phyloP scores from a whole-genome alignment of 306 rosid genomes.

The Medicago arabica region DNA sequence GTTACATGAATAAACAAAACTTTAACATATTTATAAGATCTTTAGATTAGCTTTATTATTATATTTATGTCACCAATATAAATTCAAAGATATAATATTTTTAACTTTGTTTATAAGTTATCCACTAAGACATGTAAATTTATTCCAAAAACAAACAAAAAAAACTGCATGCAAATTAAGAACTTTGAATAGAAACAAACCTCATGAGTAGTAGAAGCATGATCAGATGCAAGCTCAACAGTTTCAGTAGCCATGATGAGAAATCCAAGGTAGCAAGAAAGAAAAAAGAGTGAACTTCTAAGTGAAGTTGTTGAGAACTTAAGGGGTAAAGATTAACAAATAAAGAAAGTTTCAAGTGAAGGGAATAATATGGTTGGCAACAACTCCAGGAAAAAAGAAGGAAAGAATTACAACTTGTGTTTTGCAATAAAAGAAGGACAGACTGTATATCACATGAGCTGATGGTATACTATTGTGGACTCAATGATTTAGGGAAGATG shows the following conservation, averaged over 20 bases:
- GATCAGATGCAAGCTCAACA: constrained; percentile 45
- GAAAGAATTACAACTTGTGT: constrained; percentile 37
- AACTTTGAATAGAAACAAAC: constrained; percentile 44
- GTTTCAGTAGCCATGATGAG: constrained; percentile 59
- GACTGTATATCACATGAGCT: constrained; percentile 70
- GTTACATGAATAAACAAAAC: constrained; percentile 5
- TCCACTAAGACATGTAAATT: constrained; percentile 29
- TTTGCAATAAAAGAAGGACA: constrained; percentile 44
- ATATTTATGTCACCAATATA: background rate
- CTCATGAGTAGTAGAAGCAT: constrained; percentile 54
- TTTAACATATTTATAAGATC: background rate
- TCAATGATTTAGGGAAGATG: constrained; percentile 65
- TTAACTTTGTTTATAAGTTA: constrained; percentile 6
- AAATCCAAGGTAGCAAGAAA: constrained; percentile 9
- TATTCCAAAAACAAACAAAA: constrained; percentile 1
- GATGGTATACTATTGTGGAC: constrained; percentile 55
- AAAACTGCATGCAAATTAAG: background rate
- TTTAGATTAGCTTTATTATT: background rate
- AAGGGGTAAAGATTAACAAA: constrained; percentile 30
- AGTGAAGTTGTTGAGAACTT: constrained; percentile 38
- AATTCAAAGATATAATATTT: background rate
- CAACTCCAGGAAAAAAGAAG: constrained; percentile 52
- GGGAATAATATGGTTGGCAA: constrained; percentile 70
- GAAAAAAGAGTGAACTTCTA: constrained; percentile 17
- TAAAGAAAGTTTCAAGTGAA: constrained; percentile 34